Evolutionary conservation across 352 stramenopile species (phyloP).

Genomic region (Pythium apleroticum): DNA sequence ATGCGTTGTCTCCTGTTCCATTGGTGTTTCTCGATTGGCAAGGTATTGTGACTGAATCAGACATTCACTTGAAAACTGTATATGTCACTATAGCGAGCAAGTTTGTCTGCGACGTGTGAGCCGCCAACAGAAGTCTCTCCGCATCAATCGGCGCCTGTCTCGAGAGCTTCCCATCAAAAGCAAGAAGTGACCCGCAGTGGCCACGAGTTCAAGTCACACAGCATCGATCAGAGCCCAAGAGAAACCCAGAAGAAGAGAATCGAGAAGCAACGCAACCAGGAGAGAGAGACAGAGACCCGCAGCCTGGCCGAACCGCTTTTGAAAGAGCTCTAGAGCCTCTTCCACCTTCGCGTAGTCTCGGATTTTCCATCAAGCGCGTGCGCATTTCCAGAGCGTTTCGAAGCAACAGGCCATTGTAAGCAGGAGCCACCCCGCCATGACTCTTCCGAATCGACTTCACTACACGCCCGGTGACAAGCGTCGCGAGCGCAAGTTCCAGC

Average conservation of each 20-base stretch:
- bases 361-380: slow-evolving; percentile 21
- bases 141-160: background rate
- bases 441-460: slow-evolving; percentile 55
- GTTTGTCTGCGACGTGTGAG: slow-evolving; percentile 18
- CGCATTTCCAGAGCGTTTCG: slow-evolving; percentile 12
- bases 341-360: slow-evolving; percentile 10
- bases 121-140: background rate
- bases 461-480: slow-evolving; percentile 53
- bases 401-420: background rate
- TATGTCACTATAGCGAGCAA: slow-evolving; percentile 10
- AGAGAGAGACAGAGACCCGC: slow-evolving; percentile 3
- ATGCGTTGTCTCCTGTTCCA: background rate
- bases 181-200: too few relatives aligned
- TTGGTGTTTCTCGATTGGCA: background rate
- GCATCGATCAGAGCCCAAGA: slow-evolving; percentile 18
- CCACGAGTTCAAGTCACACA: slow-evolving; percentile 1
- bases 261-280: background rate
- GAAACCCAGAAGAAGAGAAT: slow-evolving; percentile 1
- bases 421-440: slow-evolving; percentile 34
- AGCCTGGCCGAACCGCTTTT: background rate
- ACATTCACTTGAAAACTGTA: background rate
- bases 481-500: slow-evolving; percentile 33
- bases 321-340: background rate
- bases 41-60: background rate
- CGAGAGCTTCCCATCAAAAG: background rate